Evolutionary conservation across 2,329 filamentous ascomycete species (phyloP), one percentile per base, ranked within the genome.

Genomic region (Cladosporium sp.): DNA sequence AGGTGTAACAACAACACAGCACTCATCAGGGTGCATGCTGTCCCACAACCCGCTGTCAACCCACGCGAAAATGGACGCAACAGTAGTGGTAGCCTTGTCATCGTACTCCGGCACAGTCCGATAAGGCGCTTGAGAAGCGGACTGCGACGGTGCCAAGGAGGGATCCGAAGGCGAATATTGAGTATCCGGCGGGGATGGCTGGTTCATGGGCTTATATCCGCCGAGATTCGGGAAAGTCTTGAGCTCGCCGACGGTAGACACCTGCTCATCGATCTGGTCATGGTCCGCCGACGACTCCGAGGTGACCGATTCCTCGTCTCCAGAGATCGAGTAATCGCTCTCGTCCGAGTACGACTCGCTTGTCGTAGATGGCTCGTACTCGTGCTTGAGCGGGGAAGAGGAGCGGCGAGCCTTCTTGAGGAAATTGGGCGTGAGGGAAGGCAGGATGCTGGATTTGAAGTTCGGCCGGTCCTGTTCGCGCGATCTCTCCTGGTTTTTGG

Each of bases 361-460:
- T 43, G 81, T 82, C 6, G 82, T 83, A 13, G 93, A 97, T 11
- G 92, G 92, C 57, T 91, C 85, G 63, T 96, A 98, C 71, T 98
- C 92, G 66, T 97, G 92, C 73, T 98, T 98, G 46, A 98, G 76
- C 0, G 93, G 93, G 1, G 93, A 98, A 0, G 93, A 97, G 1
- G 84, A 86, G 14, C 90, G 83, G 42, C 91, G 82, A 64, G 85
- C 68, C 68, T 77, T 58, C 58, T 63, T 66, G 40, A 70, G 43
- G 56, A 69, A 70, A 3, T 62, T 64, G 7, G 68, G 66, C 11
- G 67, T 69, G 49, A 69, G 61, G 3, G 66, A 64, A 2, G 65
- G 63, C 2, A 69, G 49, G 18, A 63, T 56, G 41, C 59, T 56
- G 18, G 61, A 52, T 32, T 58, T 60, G 37, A 64, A 44, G 8